Conservation (phyloP, 805 yeast genomes). For the Wickerhamiella sergipiensis region DNA sequence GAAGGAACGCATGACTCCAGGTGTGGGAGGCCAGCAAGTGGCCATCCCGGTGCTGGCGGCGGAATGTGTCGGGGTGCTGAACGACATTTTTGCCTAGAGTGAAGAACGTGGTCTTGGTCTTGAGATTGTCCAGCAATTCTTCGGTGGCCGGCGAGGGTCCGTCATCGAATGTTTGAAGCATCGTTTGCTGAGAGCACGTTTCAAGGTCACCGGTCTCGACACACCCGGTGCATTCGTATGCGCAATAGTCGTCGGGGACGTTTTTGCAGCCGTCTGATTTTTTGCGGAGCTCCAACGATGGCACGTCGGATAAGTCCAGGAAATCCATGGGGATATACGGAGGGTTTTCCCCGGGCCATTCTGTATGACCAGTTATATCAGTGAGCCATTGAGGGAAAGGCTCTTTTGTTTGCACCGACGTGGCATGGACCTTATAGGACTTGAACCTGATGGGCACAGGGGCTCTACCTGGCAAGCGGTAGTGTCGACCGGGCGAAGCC, state of each 20-base stretch:
- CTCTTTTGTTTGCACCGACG: constrained; percentile 11
- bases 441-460: background rate
- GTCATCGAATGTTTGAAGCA: constrained; percentile 88
- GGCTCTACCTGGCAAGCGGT: background rate
- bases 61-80: constrained; percentile 59
- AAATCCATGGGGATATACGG: constrained; percentile 69
- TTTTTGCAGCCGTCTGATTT: constrained; percentile 40
- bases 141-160: constrained; percentile 75
- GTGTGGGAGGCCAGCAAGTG: constrained; percentile 83
- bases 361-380: constrained; percentile 53
- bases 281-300: constrained; percentile 27
- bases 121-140: constrained; percentile 38
- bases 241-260: constrained; percentile 42
- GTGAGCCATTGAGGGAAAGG: constrained; percentile 74
- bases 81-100: constrained; percentile 74
- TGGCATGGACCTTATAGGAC: background rate
- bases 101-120: constrained; percentile 51
- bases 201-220: constrained; percentile 60
- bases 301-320: constrained; percentile 42
- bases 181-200: constrained; percentile 42
- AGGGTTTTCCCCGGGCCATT: constrained; percentile 68
- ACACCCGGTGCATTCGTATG: constrained; percentile 79
- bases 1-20: constrained; percentile 83
- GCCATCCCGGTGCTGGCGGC: constrained; percentile 41
- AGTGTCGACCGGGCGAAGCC: background rate